A percentile compares a stretch with the other conserved stretches of the same genome.
phyloP scores from a whole-genome alignment of 805 yeast species.

The Schwanniomyces yamadae region DNA sequence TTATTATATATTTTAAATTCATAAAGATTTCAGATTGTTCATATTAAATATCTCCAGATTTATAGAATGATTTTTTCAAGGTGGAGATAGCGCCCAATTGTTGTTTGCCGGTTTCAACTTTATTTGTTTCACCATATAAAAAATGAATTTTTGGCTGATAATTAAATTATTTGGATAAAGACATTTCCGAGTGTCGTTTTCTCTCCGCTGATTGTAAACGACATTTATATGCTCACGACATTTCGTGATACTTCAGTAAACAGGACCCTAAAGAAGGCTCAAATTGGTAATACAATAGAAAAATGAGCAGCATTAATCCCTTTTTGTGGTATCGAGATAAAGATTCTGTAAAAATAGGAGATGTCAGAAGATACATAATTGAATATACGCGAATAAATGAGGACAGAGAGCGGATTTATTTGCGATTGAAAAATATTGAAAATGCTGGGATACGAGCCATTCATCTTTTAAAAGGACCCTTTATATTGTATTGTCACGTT shows the following conservation, averaged over 20 bases:
- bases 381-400: constrained; percentile 22
- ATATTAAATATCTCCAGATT: no score
- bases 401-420: constrained; percentile 20
- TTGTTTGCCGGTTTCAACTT: no score
- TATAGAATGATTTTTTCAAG: no score
- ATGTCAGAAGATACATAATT: constrained; percentile 34
- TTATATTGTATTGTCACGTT: constrained; percentile 44
- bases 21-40: no score
- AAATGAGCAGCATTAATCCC: constrained; percentile 10
- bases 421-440: constrained; percentile 41
- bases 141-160: no score
- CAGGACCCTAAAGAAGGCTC: neutral
- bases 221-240: constrained; percentile 3
- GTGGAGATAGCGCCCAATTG: no score
- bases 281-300: neutral
- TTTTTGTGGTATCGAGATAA: constrained; percentile 38
- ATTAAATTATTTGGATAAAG: neutral
- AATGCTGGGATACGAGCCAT: constrained; percentile 37
- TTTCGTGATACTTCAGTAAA: neutral
- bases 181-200: neutral
- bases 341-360: constrained; percentile 36
- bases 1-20: no score
- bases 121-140: no score
- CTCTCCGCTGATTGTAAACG: neutral
- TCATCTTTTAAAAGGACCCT: constrained; percentile 43